Evolutionary conservation across 2,329 filamentous ascomycete genomes (phyloP), one percentile per base, ranked within the genome.

Genomic region (Colletotrichum brevisporum): DNA sequence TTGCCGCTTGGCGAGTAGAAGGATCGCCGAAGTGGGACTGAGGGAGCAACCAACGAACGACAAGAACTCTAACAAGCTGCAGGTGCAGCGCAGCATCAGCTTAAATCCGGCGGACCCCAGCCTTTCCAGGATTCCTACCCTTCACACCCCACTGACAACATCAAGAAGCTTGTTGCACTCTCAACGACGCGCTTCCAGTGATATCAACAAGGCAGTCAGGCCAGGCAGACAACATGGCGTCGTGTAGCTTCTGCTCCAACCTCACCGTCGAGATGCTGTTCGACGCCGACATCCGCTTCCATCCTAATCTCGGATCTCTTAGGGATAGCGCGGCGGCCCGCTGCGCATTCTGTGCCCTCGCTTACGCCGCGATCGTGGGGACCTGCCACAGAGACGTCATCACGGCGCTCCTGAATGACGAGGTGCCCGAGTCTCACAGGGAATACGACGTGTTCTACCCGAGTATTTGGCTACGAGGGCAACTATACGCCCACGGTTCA

Each of bases 391-490:
- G 45, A 6, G 41, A 48, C 13, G 13, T 65, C 21, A 54, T 41
- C 21, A 41, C 39, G 8, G 43, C 18, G 4, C 63, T 63, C 18
- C 63, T 67, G 13, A 36, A 50, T 6, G 57, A 31, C 12, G 27
- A 41, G 2, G 10, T 52, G 31, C 63, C 63, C 6, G 15, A 39
- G 8, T 26, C 39, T 39, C 21, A 39, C 13, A 12, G 47, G 8
- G 13, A 16, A 6, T 50, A 43, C 6, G 36, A 36, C 16, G 4
- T 21, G 3, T 67, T 51, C 10, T 41, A 54, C 43, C 27, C 48
- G 6, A 62, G 63, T 2, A 39, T 67, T 16, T 67, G 63, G 63
- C 51, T 67, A 6, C 57, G 39, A 8, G 63, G 63, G 9, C 27
- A 55, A 10, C 6, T 61, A 12, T n/a, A 26, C 15, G 15, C 56